Evolutionary conservation across 352 stramenopile species (phyloP).

Genomic region (Globisporangium parvum): DNA sequence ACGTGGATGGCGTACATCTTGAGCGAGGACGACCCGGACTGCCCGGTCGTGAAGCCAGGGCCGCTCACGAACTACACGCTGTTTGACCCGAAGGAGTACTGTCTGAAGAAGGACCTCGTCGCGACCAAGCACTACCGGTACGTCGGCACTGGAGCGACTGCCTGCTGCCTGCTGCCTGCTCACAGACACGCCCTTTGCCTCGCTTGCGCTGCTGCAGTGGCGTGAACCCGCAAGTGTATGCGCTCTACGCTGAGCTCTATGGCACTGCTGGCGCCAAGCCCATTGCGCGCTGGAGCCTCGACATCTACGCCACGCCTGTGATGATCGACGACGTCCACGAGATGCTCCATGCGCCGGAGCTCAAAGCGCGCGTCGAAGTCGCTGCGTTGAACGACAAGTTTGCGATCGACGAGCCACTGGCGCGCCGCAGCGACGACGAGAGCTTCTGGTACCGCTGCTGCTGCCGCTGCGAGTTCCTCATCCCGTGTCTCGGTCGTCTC

Average conservation of each 20-base stretch:
- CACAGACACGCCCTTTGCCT: too few species aligned
- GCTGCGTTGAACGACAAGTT: conserved; percentile 57
- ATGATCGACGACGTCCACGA: conserved; percentile 71
- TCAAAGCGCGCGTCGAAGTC: conserved; percentile 62
- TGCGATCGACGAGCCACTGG: conserved; percentile 19
- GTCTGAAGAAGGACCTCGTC: conserved; percentile 45
- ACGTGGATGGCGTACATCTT: conserved; percentile 78
- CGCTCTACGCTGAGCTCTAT: conserved; percentile 72
- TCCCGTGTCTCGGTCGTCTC: conserved; percentile 60
- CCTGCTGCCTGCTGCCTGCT: not conserved
- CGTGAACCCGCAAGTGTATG: conserved; percentile 75
- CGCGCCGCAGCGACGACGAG: conserved; percentile 23
- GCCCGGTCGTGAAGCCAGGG: conserved; percentile 39
- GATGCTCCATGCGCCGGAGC: conserved; percentile 59
- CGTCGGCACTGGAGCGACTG: not conserved
- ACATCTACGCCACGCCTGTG: conserved; percentile 74
- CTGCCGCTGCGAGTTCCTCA: conserved; percentile 71
- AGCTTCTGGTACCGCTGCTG: conserved; percentile 59
- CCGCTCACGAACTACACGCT: conserved; percentile 68
- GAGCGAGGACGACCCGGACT: conserved; percentile 52
- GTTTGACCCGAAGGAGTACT: conserved; percentile 67
- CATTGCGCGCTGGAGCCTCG: conserved; percentile 66
- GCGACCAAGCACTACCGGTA: conserved; percentile 70
- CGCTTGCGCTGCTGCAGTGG: conserved; percentile 19
- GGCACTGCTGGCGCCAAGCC: conserved; percentile 55